phyloP scores from a whole-genome alignment of 148 eudicot species.

The Hydrangea macrophylla region DNA sequence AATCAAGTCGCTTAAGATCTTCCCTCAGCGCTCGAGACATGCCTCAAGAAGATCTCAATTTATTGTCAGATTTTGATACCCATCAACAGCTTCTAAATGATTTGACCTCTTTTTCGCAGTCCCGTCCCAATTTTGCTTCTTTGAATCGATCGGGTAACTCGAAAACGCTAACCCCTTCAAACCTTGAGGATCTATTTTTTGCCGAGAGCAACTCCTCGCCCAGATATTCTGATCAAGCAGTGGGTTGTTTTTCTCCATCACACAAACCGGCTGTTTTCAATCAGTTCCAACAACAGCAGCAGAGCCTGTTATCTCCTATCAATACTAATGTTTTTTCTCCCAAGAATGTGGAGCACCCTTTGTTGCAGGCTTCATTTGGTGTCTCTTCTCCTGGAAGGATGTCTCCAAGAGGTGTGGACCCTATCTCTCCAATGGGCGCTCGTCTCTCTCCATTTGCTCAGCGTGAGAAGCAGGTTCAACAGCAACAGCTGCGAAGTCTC shows the following conservation, averaged over 20 bases:
- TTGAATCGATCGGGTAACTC: slow-evolving; percentile 45
- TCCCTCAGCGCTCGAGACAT: slow-evolving; percentile 68
- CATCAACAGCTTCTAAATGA: slow-evolving; percentile 53
- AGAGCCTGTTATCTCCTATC: slow-evolving; percentile 59
- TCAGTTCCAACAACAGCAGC: slow-evolving; percentile 79
- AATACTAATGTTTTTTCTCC: slow-evolving; percentile 65
- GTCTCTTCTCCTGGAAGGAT: slow-evolving; percentile 56
- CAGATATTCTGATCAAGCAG: slow-evolving; percentile 57
- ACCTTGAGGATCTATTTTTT: slow-evolving; percentile 67
- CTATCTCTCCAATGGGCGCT: slow-evolving; percentile 58
- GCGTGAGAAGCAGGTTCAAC: slow-evolving; percentile 54
- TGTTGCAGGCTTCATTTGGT: slow-evolving; percentile 56
- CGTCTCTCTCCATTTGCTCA: slow-evolving; percentile 48
- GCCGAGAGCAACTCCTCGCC: slow-evolving; percentile 66
- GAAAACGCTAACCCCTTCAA: slow-evolving; percentile 62
- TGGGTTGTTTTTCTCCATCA: slow-evolving; percentile 58
- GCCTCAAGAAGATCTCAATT: slow-evolving; percentile 40
- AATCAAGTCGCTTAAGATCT: slow-evolving; percentile 70
- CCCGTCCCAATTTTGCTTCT: slow-evolving; percentile 38
- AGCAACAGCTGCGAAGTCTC: slow-evolving; percentile 49
- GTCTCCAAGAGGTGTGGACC: slow-evolving; percentile 71
- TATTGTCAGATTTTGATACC: slow-evolving; percentile 50
- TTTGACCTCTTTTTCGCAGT: slow-evolving; percentile 43
- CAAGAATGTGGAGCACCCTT: slow-evolving; percentile 58
- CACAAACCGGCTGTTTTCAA: slow-evolving; percentile 60